Conservation (phyloP, 495 filamentous ascomycete genomes). For the Neurospora sp. region DNA sequence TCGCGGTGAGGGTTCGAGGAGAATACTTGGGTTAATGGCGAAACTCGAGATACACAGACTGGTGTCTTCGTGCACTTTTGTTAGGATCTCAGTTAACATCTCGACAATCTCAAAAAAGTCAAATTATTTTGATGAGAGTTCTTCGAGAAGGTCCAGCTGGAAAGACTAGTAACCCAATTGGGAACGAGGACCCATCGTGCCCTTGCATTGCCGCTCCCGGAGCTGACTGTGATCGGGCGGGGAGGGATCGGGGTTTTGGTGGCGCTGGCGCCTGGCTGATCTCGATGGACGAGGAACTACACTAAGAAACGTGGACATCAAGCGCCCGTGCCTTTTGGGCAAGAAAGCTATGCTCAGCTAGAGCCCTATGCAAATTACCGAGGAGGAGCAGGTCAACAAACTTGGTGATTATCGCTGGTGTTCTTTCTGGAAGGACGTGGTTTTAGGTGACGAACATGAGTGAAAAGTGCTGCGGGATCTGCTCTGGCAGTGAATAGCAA, state of each 20-base stretch:
- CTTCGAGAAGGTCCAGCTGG: background rate
- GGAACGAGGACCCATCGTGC: background rate
- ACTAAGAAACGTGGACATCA: background rate
- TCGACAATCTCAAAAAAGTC: background rate
- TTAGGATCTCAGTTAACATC: background rate
- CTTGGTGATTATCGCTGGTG: background rate
- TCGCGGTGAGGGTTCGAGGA: background rate
- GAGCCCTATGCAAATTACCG: background rate
- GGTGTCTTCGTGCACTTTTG: background rate
- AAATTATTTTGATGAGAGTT: background rate
- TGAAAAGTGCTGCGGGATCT: background rate
- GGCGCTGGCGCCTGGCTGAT: background rate
- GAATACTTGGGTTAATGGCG: background rate
- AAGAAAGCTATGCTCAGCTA: background rate
- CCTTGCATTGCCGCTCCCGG: background rate
- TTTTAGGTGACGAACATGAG: background rate
- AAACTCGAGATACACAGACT: background rate
- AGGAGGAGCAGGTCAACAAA: background rate
- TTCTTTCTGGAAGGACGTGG: background rate
- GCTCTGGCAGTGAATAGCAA: background rate
- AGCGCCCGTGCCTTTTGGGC: background rate
- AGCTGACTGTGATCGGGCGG: background rate
- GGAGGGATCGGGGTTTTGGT: background rate
- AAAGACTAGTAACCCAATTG: background rate
- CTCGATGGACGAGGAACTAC: background rate